Base-by-base conservation (phyloP, 140 eudicot species). In the Stevia rebaudiana region DNA sequence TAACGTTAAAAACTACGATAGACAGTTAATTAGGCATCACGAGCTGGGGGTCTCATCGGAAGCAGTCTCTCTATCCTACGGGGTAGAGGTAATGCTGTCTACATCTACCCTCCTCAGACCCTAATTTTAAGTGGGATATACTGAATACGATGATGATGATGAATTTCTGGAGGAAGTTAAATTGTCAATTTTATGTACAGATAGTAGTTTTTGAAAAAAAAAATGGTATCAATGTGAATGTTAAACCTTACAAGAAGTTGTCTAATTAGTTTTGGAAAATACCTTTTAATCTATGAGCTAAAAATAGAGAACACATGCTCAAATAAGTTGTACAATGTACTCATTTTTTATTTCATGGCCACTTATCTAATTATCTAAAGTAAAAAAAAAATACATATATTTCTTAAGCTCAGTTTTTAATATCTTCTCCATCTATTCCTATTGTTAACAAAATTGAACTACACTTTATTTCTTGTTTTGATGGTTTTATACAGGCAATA, bases 401-500 rank as follows among this genome's bases (percentile, higher is more conserved):
- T 22, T 12, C 10, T 54, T 11, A 13, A 8, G 71, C 71, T 64
- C 17, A 4, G 4, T 18, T 65, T 12, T 35, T 19, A 49, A 12
- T 49, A 11, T 36, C 30, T 48, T 49, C 23, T n/a, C n/a, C n/a
- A 48, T 24, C 11, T 65, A 16, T 65, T 11, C 31, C 4, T 12
- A 36, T 7, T 37, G 35, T 12, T 51, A 39, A 72, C 52, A 12
- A 37, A 24, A 54, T 19, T 42, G 66, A 63, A 42, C 22, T 37
- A 4, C 54, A 44, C 44, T 22, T 8, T 6, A 13, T 47, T 31
- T 13, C 60, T 23, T 39, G 23, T 49, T 37, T 22, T 68, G 17
- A 21, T 52, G 36, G 22, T 48, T 55, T 51, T 59, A 65, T 59
- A 24, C 49, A 91, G 98, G 95, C 95, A 18, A 91, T 87, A 71